Percentiles rank a stretch among this genome's conserved stretches.
Evolutionary conservation across 1,284 basidiomycete species (phyloP).

Genomic region (Cerioporus squamosus): DNA sequence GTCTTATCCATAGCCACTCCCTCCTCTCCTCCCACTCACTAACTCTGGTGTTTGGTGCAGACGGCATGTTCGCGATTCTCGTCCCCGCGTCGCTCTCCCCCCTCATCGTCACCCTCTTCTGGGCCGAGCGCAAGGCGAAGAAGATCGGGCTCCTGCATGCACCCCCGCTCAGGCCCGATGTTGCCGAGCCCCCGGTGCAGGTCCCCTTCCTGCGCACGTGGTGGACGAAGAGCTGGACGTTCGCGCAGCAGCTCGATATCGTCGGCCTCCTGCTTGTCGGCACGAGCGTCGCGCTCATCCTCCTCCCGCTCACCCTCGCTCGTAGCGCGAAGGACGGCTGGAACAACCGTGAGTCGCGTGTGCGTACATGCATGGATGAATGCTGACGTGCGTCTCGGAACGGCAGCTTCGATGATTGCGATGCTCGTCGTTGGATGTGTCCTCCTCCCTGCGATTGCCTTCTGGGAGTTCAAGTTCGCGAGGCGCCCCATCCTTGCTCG

Average conservation of each 20-base stretch:
- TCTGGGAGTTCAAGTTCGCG: conserved; percentile 56
- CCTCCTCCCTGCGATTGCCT: conserved; percentile 46
- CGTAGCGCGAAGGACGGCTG: conserved; percentile 41
- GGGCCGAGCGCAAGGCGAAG: conserved; percentile 71
- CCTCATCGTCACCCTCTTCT: conserved; percentile 68
- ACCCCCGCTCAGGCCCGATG: conserved; percentile 1
- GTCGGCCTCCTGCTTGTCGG: conserved; percentile 63
- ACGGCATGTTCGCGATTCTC: conserved; percentile 73
- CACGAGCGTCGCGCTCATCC: conserved; percentile 53
- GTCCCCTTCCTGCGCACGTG: too few relatives aligned
- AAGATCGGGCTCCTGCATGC: conserved; percentile 47
- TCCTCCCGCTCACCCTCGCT: conserved; percentile 63
- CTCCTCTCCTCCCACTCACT: background rate
- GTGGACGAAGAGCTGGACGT: conserved; percentile 31
- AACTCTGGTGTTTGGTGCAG: conserved; percentile 36
- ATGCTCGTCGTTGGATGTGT: conserved; percentile 57
- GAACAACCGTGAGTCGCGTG: conserved; percentile 34
- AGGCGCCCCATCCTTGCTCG: conserved; percentile 56
- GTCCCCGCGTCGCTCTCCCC: conserved; percentile 58
- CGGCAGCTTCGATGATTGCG: conserved; percentile 56
- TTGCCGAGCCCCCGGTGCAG: background rate
- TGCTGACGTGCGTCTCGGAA: background rate
- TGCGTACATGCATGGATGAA: background rate
- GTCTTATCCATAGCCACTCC: background rate
- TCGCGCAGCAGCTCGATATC: conserved; percentile 59